Base-by-base conservation (phyloP, 1,139 yeast species). In the Kodamaea ohmeri region DNA sequence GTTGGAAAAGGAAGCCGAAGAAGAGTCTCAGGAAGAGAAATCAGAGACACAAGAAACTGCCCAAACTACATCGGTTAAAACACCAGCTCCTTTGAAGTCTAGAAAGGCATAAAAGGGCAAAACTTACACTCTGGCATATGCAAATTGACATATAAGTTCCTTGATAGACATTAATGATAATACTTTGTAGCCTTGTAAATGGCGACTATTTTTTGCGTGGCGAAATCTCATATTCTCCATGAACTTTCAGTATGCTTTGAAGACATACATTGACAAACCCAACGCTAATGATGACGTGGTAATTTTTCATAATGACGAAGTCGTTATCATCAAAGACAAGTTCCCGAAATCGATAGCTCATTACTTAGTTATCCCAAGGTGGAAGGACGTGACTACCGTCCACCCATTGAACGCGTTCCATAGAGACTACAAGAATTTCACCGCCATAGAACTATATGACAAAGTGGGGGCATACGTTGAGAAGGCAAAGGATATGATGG, bases 331-430 rank as follows among this genome's bases (percentile, higher is more conserved):
- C 15, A 60, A 61, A 34, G 95, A 86, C 54, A 56, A 56, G 34
- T 86, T 64, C 52, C 88, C 92, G 12, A 86, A 86, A 53, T 63
- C 90, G 1, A 49, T 62, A 12, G 63, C 76, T 18, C 95, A 86
- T 53, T 70, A 71, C 44, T 61, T 86, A 35, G 64, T 86, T 2
- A 57, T 86, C 21, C 90, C 94, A 1, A 62, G 81, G 41, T 63
- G 67, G 36, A 41, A 44, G 0, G 35, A 48, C 5, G 47, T 73
- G 18, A 70, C 84, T 3, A 56, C 49, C 15, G 41, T 49, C 14
- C 76, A 74, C 44, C 95, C 95, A 4, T 58, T 79, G 32, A 61
- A 61, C 15, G 86, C 74, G 1, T 72, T 84, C 42, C 50, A 49
- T 26, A 43, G 59, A 4, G 58, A 66, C 36, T 46, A 47, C 27